Percentiles rank a stretch among this genome's conserved stretches.
Evolutionary conservation across 192 early-diverging fungal genomes (phyloP).

Genomic region (Jimgerdemannia lactiflua): DNA sequence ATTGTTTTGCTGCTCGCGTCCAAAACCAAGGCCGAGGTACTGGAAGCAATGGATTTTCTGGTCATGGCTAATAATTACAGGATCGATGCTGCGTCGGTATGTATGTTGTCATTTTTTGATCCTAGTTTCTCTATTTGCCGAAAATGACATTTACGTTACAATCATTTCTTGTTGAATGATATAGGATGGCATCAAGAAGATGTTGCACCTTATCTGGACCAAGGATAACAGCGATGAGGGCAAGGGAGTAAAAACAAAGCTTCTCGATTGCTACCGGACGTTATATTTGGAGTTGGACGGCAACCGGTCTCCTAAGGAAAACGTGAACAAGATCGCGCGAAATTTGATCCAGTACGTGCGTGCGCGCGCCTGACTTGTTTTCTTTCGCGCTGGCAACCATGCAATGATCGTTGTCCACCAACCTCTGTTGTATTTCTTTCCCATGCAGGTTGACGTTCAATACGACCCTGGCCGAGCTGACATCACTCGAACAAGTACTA

Average conservation of each 20-base stretch:
- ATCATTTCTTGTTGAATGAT: background rate
- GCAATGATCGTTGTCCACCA: too few relatives aligned
- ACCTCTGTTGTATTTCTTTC: background rate
- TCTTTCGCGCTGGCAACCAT: conserved; percentile 26
- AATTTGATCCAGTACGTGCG: conserved; percentile 63
- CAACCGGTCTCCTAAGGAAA: conserved; percentile 48
- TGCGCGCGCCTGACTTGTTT: conserved; percentile 61
- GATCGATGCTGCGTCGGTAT: conserved; percentile 76
- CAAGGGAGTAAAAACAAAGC: conserved; percentile 66
- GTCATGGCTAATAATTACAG: conserved; percentile 80
- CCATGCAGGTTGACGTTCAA: conserved; percentile 73
- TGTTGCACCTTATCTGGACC: conserved; percentile 96
- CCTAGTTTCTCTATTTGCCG: background rate
- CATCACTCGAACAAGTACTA: conserved; percentile 91
- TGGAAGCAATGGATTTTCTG: conserved; percentile 97
- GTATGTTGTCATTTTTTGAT: conserved; percentile 1
- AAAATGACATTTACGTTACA: background rate
- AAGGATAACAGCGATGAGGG: conserved; percentile 69
- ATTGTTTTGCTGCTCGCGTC: conserved; percentile 86
- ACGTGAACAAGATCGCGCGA: conserved; percentile 61
- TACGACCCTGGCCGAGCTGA: conserved; percentile 89
- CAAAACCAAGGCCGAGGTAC: conserved; percentile 88
- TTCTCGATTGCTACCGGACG: conserved; percentile 75
- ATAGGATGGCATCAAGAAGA: conserved; percentile 83
- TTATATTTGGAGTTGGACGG: conserved; percentile 72